Evolutionary conservation across 2,329 filamentous ascomycete genomes (phyloP), one percentile per base, ranked within the genome.

Genomic region (Sordariomycetes sp.): DNA sequence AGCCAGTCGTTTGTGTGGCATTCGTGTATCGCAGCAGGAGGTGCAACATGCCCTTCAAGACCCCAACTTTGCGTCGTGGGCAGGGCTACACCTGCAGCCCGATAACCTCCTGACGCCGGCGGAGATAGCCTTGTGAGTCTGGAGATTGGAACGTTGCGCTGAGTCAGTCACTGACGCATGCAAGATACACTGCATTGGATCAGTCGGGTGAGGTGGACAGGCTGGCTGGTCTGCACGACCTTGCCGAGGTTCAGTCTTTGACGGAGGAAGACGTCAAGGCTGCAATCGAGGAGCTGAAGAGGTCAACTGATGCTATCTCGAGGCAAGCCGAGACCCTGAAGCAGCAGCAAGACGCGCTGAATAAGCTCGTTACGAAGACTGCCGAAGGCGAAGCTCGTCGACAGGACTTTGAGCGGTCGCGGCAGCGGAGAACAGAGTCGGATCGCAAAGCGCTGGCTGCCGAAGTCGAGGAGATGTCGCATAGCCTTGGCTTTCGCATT

Each of bases 261-360:
- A 57, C 63, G 11, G 77, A 83, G 37, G 59, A 69, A 18, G 76
- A 83, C 33, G 60, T 85, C 36, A 63, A 64, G 34, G 54, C 61
- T 26, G 80, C 81, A 12, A 75, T 82, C 32, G 65, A 70, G 4
- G 72, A 80, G 34, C 61, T 86, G n/a, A 66, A 72, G 39, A 63
- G 63, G 24, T 82, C 80, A 2, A 84, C 81, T 1, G 66, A 66
- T 14, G 69, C 68, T 14, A 81, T 85, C 19, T 65, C 72, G 40
- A 70, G 71, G 51, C 80, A 85, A 47, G 77, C 69, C 19, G 72
- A 76, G 47, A 62, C 68, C 1, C 51, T 86, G 14, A 67, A 68
- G 36, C 63, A 69, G 33, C 80, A 86, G 51, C 72, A 75, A 39
- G 68, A 73, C 44, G 76, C 77, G 8, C 51, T 84, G 34, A 64